Conservation (phyloP, 306 rosid genomes). For the Quercus variabilis region DNA sequence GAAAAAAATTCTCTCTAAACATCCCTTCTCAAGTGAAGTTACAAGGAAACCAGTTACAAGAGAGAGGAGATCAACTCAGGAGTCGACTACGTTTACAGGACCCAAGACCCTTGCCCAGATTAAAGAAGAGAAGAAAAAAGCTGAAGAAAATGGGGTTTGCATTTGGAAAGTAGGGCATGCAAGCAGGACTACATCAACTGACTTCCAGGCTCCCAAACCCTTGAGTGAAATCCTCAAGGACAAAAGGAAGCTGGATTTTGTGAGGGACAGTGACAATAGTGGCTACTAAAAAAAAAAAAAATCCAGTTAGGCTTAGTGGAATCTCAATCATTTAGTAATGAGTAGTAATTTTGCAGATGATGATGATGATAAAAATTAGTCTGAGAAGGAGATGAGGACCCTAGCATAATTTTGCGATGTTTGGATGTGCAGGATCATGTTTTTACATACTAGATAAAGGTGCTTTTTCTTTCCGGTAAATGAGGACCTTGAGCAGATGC, state of each 20-base stretch:
- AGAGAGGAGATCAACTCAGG: constrained; percentile 28
- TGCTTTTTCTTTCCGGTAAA: background rate
- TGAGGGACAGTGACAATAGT: constrained; percentile 17
- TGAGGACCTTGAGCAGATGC: constrained; percentile 1
- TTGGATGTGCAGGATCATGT: background rate
- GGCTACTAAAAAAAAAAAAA: constrained; percentile 15
- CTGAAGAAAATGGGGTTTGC: constrained; percentile 27
- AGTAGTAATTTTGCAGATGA: constrained; percentile 3
- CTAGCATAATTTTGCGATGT: background rate
- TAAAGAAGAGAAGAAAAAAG: constrained; percentile 53
- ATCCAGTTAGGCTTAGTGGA: constrained; percentile 1
- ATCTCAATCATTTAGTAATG: background rate
- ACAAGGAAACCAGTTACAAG: constrained; percentile 38
- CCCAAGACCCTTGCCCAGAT: constrained; percentile 75
- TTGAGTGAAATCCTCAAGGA: constrained; percentile 58
- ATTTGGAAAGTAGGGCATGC: background rate
- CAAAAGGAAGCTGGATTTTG: constrained; percentile 37
- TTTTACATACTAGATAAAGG: constrained; percentile 20
- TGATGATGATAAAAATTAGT: background rate
- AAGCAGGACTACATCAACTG: constrained; percentile 15
- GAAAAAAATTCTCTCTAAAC: constrained; percentile 33
- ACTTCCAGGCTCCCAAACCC: constrained; percentile 66
- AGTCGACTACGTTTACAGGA: constrained; percentile 48
- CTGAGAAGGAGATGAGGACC: constrained; percentile 5
- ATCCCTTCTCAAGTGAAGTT: constrained; percentile 29